A percentile compares a stretch with the other conserved stretches of the same genome.
Conservation (phyloP, 148 eudicot species). For the Nepenthes mirabilis region DNA sequence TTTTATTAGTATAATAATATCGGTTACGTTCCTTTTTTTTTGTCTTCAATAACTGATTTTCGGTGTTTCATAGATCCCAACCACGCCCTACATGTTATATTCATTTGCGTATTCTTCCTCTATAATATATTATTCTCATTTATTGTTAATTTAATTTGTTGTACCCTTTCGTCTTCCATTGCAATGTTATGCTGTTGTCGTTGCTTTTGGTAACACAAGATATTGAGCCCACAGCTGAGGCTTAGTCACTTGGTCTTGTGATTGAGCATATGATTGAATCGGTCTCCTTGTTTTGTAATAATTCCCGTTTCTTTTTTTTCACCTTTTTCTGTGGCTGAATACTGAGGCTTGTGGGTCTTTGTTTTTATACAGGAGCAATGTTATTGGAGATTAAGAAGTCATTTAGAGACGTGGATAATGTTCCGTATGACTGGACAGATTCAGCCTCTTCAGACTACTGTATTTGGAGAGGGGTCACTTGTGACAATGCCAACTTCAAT, state of each 20-base stretch:
- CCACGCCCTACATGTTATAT: neutral
- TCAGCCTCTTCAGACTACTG: slow-evolving; percentile 84
- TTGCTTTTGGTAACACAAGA: slow-evolving; percentile 12
- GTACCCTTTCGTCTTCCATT: neutral
- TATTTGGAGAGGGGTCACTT: slow-evolving; percentile 83
- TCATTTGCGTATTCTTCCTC: neutral
- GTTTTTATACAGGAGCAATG: slow-evolving; percentile 36
- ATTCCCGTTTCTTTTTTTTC: neutral
- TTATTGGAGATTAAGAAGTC: slow-evolving; percentile 92
- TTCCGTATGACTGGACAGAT: slow-evolving; percentile 90
- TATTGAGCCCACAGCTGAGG: slow-evolving; percentile 10
- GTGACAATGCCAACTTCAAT: slow-evolving; percentile 85
- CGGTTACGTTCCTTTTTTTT: no score
- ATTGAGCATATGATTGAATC: neutral
- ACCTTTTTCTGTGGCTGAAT: neutral
- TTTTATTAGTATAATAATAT: no score
- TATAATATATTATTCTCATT: neutral
- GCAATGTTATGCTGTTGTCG: slow-evolving; percentile 6
- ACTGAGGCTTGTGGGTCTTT: no score
- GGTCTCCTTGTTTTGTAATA: neutral
- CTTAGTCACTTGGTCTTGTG: slow-evolving; percentile 10
- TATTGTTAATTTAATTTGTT: slow-evolving; percentile 7
- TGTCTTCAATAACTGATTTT: neutral
- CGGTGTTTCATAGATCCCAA: neutral
- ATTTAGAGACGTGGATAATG: slow-evolving; percentile 88